These are phyloP conservation scores for Heimioporus sp. DNA, from an alignment of 768 basidiomycete species.

Conservation along the genomic window DNA sequence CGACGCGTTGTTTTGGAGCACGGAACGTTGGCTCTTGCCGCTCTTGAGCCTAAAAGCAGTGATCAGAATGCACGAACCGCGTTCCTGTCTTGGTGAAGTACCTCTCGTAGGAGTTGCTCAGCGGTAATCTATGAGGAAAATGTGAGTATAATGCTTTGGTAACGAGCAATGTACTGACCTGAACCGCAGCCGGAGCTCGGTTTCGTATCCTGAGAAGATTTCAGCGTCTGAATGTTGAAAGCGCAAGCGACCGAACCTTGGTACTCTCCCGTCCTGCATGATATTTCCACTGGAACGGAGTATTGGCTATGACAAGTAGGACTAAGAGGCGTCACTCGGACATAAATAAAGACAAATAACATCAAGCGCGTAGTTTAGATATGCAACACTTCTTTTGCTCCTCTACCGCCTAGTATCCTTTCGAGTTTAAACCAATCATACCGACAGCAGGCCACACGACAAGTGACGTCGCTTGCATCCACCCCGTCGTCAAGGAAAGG, in stretches of 20 bases:
- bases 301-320: not conserved
- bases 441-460: constrained; percentile 78
- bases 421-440: constrained; percentile 89
- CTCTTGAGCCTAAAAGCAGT: constrained; percentile 77
- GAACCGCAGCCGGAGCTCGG: constrained; percentile 90
- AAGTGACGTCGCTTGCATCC: constrained; percentile 83
- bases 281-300: not conserved
- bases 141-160: constrained; percentile 9
- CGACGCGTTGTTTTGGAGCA: constrained; percentile 92
- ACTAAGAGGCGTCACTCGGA: not conserved
- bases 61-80: constrained; percentile 1
- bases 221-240: not conserved
- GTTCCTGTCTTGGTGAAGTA: constrained; percentile 26
- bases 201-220: constrained; percentile 76
- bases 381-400: constrained; percentile 15
- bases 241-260: constrained; percentile 47
- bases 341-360: constrained; percentile 20
- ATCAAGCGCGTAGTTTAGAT: not conserved
- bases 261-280: constrained; percentile 83
- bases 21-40: constrained; percentile 90
- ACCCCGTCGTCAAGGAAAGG: constrained; percentile 90
- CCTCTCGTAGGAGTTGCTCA: constrained; percentile 95
- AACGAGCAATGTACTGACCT: constrained; percentile 46
- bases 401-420: constrained; percentile 51
- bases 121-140: constrained; percentile 77